These are phyloP conservation scores for Penicillium sclerotigenum DNA, from an alignment of 2,329 filamentous ascomycete species.

Conservation along the genomic window DNA sequence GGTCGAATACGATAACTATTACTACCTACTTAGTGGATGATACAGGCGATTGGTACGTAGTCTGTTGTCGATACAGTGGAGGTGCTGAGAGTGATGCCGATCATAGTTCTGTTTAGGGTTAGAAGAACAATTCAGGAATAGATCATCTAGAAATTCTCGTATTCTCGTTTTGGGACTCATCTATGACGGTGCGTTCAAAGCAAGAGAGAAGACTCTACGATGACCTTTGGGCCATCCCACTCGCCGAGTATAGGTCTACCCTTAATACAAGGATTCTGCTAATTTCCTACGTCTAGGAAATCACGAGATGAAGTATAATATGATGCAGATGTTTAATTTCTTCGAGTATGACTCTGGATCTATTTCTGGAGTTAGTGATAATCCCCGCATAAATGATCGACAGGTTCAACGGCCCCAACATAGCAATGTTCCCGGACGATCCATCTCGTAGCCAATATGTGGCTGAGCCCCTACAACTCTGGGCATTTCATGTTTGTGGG, in stretches of 20 bases:
- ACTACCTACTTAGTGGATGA: neutral
- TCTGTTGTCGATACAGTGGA: neutral
- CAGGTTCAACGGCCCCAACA: neutral
- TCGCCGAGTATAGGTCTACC: neutral
- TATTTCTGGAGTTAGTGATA: neutral
- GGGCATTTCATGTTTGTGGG: neutral
- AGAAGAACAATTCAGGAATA: neutral
- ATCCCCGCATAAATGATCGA: neutral
- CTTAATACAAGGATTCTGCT: no score
- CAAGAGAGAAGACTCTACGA: neutral
- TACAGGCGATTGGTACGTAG: neutral
- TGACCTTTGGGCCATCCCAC: neutral
- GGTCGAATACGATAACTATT: neutral
- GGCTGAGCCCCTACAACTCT: neutral
- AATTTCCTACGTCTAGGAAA: neutral
- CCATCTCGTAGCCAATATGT: neutral
- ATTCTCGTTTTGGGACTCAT: neutral
- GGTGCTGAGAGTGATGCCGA: neutral
- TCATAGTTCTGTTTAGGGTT: neutral
- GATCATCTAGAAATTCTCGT: neutral
- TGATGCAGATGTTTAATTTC: neutral
- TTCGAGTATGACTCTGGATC: neutral
- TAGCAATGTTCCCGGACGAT: neutral
- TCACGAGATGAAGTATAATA: no score
- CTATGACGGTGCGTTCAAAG: neutral